These are phyloP conservation scores for Xylaria longipes DNA, from an alignment of 495 filamentous ascomycete species.

Conservation along the genomic window DNA sequence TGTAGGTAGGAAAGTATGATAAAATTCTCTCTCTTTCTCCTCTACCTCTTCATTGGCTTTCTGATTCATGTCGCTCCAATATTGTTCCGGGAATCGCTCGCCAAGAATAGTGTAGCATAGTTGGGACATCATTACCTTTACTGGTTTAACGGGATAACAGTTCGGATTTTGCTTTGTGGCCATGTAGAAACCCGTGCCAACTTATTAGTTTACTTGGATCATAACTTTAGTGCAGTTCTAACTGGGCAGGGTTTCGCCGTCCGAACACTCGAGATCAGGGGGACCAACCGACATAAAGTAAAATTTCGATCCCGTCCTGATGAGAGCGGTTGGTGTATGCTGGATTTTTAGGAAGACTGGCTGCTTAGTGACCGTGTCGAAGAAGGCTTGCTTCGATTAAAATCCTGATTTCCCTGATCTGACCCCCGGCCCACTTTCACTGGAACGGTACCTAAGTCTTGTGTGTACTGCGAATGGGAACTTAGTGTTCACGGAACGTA, in stretches of 20 bases:
- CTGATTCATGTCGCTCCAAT: not conserved
- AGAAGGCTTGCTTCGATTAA: not conserved
- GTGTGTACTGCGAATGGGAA: slow-evolving; percentile 6
- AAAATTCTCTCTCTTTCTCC: not conserved
- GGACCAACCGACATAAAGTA: too few species aligned
- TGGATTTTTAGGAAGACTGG: slow-evolving; percentile 6
- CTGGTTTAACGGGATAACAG: not conserved
- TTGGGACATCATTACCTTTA: not conserved
- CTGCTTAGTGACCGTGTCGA: not conserved
- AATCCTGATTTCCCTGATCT: slow-evolving; percentile 15
- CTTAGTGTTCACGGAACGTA: not conserved
- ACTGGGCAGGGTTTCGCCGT: not conserved
- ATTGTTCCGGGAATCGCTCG: not conserved
- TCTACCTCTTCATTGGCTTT: not conserved
- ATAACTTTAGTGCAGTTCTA: not conserved
- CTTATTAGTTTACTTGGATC: not conserved
- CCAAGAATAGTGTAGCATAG: not conserved
- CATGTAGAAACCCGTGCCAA: too few species aligned
- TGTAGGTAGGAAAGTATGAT: not conserved
- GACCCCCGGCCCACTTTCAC: slow-evolving; percentile 5
- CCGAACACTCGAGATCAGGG: not conserved
- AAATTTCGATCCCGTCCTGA: not conserved
- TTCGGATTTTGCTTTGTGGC: slow-evolving; percentile 4
- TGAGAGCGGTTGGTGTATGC: not conserved
- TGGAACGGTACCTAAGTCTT: slow-evolving; percentile 8